phyloP scores from a whole-genome alignment of 2,329 filamentous ascomycete genomes.

The Samsoniella hepiali region DNA sequence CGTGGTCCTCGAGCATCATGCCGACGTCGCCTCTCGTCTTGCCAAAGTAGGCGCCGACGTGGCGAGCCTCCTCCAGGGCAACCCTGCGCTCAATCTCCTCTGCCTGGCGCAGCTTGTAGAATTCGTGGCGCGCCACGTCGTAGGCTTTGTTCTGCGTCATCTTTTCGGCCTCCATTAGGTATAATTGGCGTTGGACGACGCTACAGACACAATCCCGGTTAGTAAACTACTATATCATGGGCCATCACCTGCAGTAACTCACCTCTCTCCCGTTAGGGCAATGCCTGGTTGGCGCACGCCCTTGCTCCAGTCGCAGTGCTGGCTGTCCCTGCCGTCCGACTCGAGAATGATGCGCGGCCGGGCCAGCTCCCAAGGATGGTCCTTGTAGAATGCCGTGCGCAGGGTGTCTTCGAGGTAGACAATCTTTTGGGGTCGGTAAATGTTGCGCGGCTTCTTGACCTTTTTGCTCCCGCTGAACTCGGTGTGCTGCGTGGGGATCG shows the following conservation, averaged over 20 bases:
- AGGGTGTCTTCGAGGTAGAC: slow-evolving; percentile 80
- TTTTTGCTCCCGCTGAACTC: slow-evolving; percentile 36
- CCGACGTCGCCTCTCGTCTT: slow-evolving; percentile 70
- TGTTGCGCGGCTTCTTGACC: slow-evolving; percentile 57
- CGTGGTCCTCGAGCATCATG: slow-evolving; percentile 75
- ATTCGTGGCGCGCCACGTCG: slow-evolving; percentile 82
- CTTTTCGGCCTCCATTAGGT: slow-evolving; percentile 67
- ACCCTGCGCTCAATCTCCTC: slow-evolving; percentile 81
- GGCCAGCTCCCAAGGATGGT: slow-evolving; percentile 97
- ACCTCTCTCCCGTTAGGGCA: slow-evolving; percentile 82
- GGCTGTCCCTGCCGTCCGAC: slow-evolving; percentile 76
- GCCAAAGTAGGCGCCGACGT: slow-evolving; percentile 86
- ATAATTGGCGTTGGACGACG: slow-evolving; percentile 88
- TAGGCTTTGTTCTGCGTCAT: slow-evolving; percentile 70
- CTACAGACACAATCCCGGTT: slow-evolving; percentile 42
- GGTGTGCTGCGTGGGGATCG: slow-evolving; percentile 47
- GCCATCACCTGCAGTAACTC: slow-evolving; percentile 28
- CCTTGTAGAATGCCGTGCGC: slow-evolving; percentile 78
- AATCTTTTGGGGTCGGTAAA: slow-evolving; percentile 78
- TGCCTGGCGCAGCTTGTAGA: slow-evolving; percentile 78
- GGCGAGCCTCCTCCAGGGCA: slow-evolving; percentile 80
- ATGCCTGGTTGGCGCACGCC: slow-evolving; percentile 71
- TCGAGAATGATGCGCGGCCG: slow-evolving; percentile 83
- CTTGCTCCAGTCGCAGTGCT: slow-evolving; percentile 74
- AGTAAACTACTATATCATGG: not conserved